These are phyloP conservation scores for Leccinum longicurvipes DNA, from an alignment of 768 basidiomycete genomes.

Conservation along the genomic window DNA sequence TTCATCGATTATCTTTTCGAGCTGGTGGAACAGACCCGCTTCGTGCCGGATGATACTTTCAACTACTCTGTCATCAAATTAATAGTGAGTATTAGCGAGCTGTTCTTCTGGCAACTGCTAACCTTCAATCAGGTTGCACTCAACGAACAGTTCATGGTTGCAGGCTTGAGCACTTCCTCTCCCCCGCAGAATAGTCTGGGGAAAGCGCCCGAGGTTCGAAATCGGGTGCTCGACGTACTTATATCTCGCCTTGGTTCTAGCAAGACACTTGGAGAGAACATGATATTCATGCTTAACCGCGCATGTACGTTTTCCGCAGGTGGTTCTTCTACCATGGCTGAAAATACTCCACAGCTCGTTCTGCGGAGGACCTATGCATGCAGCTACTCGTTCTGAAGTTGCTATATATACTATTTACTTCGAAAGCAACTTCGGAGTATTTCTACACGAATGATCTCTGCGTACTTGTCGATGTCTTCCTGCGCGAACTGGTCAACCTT, in stretches of 20 bases:
- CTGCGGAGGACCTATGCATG: slow-evolving; percentile 91
- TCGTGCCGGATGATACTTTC: slow-evolving; percentile 86
- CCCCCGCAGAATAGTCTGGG: slow-evolving; percentile 22
- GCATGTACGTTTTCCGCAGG: slow-evolving; percentile 58
- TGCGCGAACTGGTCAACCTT: slow-evolving; percentile 88
- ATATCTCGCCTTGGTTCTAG: slow-evolving; percentile 81
- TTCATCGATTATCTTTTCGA: slow-evolving; percentile 92
- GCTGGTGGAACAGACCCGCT: slow-evolving; percentile 87
- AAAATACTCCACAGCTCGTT: slow-evolving; percentile 55
- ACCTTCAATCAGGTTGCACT: slow-evolving; percentile 66
- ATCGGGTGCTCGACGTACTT: slow-evolving; percentile 79
- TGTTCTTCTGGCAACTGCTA: slow-evolving; percentile 1
- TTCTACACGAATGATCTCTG: slow-evolving; percentile 98
- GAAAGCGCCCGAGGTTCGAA: slow-evolving; percentile 47
- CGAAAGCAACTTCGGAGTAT: slow-evolving; percentile 87
- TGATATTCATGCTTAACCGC: slow-evolving; percentile 98
- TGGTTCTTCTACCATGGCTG: slow-evolving; percentile 1
- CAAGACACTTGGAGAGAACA: slow-evolving; percentile 96
- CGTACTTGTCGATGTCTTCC: slow-evolving; percentile 95
- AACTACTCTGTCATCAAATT: slow-evolving; percentile 96
- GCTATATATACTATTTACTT: slow-evolving; percentile 92
- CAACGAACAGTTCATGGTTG: slow-evolving; percentile 99
- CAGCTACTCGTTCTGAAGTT: slow-evolving; percentile 92
- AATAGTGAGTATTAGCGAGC: slow-evolving; percentile 53
- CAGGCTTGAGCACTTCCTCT: slow-evolving; percentile 45